Percentiles rank a stretch among this genome's conserved stretches.
These are phyloP conservation scores for Lasiosphaeris hirsuta DNA, from an alignment of 495 filamentous ascomycete species.

Conservation along the genomic window DNA sequence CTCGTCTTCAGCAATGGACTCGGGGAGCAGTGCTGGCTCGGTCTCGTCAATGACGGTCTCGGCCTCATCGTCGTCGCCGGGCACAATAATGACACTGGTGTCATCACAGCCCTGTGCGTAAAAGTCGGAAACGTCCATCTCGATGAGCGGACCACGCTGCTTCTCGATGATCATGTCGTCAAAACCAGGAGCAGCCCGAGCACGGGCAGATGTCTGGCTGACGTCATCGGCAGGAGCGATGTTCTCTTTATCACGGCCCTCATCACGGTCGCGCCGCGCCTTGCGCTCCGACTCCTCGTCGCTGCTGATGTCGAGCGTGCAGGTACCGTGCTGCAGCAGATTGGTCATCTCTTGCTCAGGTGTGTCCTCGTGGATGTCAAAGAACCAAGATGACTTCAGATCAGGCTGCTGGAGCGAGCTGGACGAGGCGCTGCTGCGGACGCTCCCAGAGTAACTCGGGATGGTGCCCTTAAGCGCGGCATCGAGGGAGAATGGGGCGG, in stretches of 20 bases:
- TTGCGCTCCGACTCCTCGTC: conserved; percentile 58
- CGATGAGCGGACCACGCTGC: conserved; percentile 63
- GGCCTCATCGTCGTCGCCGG: conserved; percentile 53
- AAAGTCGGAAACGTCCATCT: conserved; percentile 69
- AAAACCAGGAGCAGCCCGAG: conserved; percentile 14
- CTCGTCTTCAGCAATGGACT: conserved; percentile 14
- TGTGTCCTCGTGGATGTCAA: conserved; percentile 92
- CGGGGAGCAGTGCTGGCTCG: conserved; percentile 10
- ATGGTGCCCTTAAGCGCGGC: conserved; percentile 71
- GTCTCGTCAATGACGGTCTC: conserved; percentile 20
- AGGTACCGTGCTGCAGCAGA: conserved; percentile 83
- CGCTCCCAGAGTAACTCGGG: conserved; percentile 45
- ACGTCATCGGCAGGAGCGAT: conserved; percentile 67
- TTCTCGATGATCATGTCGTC: conserved; percentile 48
- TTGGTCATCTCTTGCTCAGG: conserved; percentile 85
- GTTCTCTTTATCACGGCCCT: conserved; percentile 83
- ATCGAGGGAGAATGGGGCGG: conserved; percentile 70
- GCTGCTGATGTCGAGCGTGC: conserved; percentile 78
- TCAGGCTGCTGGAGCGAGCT: conserved; percentile 31
- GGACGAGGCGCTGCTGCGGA: conserved; percentile 21
- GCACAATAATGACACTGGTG: conserved; percentile 55
- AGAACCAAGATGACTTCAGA: conserved; percentile 72
- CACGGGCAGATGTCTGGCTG: conserved; percentile 44
- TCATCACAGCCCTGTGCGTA: conserved; percentile 66
- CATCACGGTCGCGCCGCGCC: conserved; percentile 51